A percentile compares a stretch with the other conserved stretches of the same genome.
Evolutionary conservation across 768 basidiomycete genomes (phyloP).

Genomic region (Rhizopogon salebrosus): DNA sequence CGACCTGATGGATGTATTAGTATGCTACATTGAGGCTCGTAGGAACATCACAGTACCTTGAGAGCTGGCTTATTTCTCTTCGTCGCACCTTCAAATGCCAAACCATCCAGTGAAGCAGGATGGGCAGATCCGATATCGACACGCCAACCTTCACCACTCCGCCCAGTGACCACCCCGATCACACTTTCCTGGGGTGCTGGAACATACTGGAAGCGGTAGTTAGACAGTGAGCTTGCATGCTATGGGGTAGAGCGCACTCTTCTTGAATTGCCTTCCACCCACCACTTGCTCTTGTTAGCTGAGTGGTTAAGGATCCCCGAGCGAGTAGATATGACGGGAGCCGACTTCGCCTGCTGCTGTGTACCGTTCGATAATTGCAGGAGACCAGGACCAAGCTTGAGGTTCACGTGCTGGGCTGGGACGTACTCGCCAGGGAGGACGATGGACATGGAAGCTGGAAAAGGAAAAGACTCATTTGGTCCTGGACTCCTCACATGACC

Average conservation of each 20-base stretch:
- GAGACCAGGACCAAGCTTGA: slow-evolving; percentile 85
- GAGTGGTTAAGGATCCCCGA: slow-evolving; percentile 69
- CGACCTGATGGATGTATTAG: slow-evolving; percentile 52
- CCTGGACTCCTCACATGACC: not conserved
- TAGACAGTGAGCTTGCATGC: not conserved
- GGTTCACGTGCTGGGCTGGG: slow-evolving; percentile 67
- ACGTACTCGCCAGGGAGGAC: slow-evolving; percentile 82
- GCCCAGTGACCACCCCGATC: slow-evolving; percentile 74
- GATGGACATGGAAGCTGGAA: slow-evolving; percentile 38
- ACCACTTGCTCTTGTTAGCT: slow-evolving; percentile 72
- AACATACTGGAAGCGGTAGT: slow-evolving; percentile 58
- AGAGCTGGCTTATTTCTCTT: slow-evolving; percentile 93
- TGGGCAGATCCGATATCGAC: slow-evolving; percentile 94
- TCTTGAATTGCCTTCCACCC: slow-evolving; percentile 83
- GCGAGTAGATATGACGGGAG: slow-evolving; percentile 53
- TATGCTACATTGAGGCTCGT: slow-evolving; percentile 1
- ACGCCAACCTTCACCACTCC: slow-evolving; percentile 84
- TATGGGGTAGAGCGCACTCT: slow-evolving; percentile 53
- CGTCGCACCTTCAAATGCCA: slow-evolving; percentile 95
- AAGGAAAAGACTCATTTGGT: not conserved
- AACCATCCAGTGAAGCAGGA: slow-evolving; percentile 74
- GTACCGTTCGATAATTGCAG: slow-evolving; percentile 39
- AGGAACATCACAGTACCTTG: slow-evolving; percentile 48
- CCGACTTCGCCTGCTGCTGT: slow-evolving; percentile 23
- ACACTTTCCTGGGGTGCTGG: slow-evolving; percentile 89